phyloP scores from a whole-genome alignment of 306 rosid species.

The Fragaria iinumae region DNA sequence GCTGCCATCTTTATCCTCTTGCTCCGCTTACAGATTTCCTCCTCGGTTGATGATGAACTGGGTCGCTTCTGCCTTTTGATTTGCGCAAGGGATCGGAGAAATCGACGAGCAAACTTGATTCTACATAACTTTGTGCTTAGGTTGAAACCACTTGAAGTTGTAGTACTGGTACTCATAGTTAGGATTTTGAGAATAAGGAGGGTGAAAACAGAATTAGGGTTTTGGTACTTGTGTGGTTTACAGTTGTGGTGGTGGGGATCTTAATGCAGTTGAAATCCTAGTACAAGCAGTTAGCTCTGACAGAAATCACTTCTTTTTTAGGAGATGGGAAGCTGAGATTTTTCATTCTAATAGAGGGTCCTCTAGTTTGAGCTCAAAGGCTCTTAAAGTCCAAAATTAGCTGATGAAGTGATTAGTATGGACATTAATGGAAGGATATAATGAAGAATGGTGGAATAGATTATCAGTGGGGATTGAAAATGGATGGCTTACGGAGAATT shows the following conservation, averaged over 20 bases:
- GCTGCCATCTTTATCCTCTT: slow-evolving; percentile 38
- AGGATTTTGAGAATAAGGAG: not conserved
- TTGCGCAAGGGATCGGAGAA: slow-evolving; percentile 26
- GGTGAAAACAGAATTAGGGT: slow-evolving; percentile 4
- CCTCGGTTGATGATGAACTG: not conserved
- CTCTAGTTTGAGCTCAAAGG: slow-evolving; percentile 4
- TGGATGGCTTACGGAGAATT: slow-evolving; percentile 33
- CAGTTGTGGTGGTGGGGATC: slow-evolving; percentile 17
- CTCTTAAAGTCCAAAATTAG: not conserved
- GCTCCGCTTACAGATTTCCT: slow-evolving; percentile 16
- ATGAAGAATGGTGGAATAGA: not conserved
- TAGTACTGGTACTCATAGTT: not conserved
- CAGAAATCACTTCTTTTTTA: slow-evolving; percentile 10
- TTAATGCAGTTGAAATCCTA: slow-evolving; percentile 5
- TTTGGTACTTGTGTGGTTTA: not conserved
- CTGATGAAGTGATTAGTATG: not conserved
- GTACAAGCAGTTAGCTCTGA: slow-evolving; percentile 29
- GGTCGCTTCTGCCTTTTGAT: slow-evolving; percentile 21
- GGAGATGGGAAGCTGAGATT: slow-evolving; percentile 21
- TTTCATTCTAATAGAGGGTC: slow-evolving; percentile 33
- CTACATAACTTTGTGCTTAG: slow-evolving; percentile 8
- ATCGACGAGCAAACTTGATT: slow-evolving; percentile 25
- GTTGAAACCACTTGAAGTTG: slow-evolving; percentile 1
- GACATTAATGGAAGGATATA: not conserved
- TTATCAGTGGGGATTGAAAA: slow-evolving; percentile 25